These are phyloP conservation scores for Penicillium capsulatum DNA, from an alignment of 2,329 filamentous ascomycete genomes.

Conservation along the genomic window DNA sequence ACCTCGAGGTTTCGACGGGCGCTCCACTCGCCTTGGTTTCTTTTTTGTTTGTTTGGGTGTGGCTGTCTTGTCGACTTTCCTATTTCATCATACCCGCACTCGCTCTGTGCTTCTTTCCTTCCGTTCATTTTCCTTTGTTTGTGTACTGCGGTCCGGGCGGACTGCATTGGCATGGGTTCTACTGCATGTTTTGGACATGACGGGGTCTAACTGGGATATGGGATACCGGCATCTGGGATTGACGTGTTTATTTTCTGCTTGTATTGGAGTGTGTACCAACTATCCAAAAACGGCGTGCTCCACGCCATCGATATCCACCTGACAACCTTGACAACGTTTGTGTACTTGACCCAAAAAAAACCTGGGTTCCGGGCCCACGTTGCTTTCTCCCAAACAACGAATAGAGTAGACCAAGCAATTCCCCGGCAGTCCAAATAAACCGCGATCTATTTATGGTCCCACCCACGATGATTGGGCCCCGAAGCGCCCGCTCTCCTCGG, in stretches of 20 bases:
- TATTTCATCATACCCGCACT: conserved; percentile 24
- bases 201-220: conserved; percentile 10
- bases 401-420: neutral
- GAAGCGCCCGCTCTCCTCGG: conserved; percentile 22
- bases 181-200: conserved; percentile 18
- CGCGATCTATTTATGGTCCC: conserved; percentile 15
- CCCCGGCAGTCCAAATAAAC: neutral
- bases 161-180: conserved; percentile 5
- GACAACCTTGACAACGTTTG: conserved; percentile 2
- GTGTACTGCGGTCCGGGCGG: neutral
- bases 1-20: neutral
- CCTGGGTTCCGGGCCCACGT: neutral
- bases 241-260: conserved; percentile 6
- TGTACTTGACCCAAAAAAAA: neutral
- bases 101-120: conserved; percentile 7
- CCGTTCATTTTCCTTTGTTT: conserved; percentile 3
- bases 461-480: conserved; percentile 6
- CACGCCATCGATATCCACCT: conserved; percentile 12
- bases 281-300: conserved; percentile 15
- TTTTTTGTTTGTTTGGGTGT: conserved; percentile 17
- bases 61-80: conserved; percentile 11
- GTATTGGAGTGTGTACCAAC: conserved; percentile 14
- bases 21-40: conserved; percentile 2
- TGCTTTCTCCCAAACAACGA: neutral
- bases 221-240: conserved; percentile 11